phyloP scores from a whole-genome alignment of 2,329 filamentous ascomycete genomes.

The Fusarium miscanthi region DNA sequence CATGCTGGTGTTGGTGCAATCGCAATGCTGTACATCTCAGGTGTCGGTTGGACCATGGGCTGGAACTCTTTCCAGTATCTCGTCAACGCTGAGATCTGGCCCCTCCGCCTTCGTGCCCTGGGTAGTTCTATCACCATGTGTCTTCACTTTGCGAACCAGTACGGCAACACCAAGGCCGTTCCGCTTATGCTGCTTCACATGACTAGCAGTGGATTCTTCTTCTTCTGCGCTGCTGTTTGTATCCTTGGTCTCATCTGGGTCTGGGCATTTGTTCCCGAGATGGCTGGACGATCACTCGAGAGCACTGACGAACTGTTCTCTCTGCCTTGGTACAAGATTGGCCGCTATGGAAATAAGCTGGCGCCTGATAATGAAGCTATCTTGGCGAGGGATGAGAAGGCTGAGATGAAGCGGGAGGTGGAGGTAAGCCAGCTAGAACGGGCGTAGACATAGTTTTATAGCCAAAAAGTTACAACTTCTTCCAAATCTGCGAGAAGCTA shows the following conservation, averaged over 20 bases:
- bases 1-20: slow-evolving; percentile 12
- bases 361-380: slow-evolving; percentile 20
- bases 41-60: slow-evolving; percentile 15
- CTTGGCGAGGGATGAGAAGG: slow-evolving; percentile 12
- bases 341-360: slow-evolving; percentile 52
- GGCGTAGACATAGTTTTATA: not conserved
- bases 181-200: slow-evolving; percentile 7
- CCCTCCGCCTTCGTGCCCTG: slow-evolving; percentile 13
- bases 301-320: slow-evolving; percentile 73
- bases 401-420: slow-evolving; percentile 12
- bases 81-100: slow-evolving; percentile 23
- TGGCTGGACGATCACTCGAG: slow-evolving; percentile 66
- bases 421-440: not conserved
- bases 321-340: slow-evolving; percentile 75
- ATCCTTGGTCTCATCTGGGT: slow-evolving; percentile 69
- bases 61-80: slow-evolving; percentile 20
- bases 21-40: slow-evolving; percentile 11
- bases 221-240: slow-evolving; percentile 17
- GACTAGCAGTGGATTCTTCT: slow-evolving; percentile 15
- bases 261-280: slow-evolving; percentile 74
- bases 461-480: not conserved
- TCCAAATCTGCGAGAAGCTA: not conserved
- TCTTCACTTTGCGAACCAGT: slow-evolving; percentile 16
- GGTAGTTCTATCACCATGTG: slow-evolving; percentile 23
- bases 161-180: slow-evolving; percentile 21